Conservation (phyloP, 495 filamentous ascomycete genomes). For the Hyaloscypha bicolor region DNA sequence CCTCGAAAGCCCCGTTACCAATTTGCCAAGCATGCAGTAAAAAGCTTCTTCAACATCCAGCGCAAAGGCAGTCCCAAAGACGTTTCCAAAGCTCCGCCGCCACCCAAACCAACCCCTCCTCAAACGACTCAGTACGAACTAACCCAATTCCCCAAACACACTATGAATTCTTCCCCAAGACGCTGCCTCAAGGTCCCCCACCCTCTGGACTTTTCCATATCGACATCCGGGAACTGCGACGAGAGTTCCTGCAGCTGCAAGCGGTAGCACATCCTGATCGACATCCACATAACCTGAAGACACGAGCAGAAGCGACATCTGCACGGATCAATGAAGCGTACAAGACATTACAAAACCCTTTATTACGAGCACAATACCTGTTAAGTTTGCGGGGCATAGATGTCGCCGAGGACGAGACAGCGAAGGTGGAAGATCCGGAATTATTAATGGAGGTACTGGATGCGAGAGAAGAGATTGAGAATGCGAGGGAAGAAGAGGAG, state of each 20-base stretch:
- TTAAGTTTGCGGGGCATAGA: constrained; percentile 72
- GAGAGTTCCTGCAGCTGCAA: constrained; percentile 87
- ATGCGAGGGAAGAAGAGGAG: constrained; percentile 64
- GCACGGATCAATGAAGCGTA: constrained; percentile 88
- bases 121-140: constrained; percentile 1
- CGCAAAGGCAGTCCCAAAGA: not conserved
- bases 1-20: not conserved
- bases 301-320: constrained; percentile 69
- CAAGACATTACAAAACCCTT: constrained; percentile 73
- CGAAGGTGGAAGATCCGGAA: constrained; percentile 68
- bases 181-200: constrained; percentile 79
- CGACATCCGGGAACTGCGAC: constrained; percentile 65
- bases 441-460: constrained; percentile 89
- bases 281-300: constrained; percentile 54
- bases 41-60: not conserved
- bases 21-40: constrained; percentile 16
- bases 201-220: constrained; percentile 76
- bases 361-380: constrained; percentile 83
- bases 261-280: constrained; percentile 81
- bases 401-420: constrained; percentile 73
- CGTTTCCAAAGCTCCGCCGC: constrained; percentile 12
- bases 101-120: constrained; percentile 6
- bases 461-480: constrained; percentile 81
- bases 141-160: constrained; percentile 47
- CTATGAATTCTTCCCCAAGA: constrained; percentile 87